phyloP scores from a whole-genome alignment of 495 filamentous ascomycete species.

The Neurospora discreta region DNA sequence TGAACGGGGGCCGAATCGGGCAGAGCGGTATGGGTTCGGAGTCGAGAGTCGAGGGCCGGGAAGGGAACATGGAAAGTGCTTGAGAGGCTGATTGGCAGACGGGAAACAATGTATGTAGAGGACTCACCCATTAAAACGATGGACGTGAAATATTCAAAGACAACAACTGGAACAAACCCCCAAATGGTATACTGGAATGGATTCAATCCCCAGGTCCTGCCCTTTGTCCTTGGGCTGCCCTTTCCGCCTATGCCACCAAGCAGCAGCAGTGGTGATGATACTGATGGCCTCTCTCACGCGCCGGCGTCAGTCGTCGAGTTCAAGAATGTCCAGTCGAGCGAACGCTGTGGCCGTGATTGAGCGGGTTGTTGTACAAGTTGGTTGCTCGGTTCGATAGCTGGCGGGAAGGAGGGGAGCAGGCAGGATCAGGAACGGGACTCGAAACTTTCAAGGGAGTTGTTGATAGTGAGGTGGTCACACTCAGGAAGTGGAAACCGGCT shows the following conservation, averaged over 20 bases:
- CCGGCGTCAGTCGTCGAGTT: not conserved
- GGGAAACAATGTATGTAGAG: not conserved
- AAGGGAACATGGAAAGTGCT: constrained; percentile 5
- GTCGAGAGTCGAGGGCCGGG: not conserved
- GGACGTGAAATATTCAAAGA: not conserved
- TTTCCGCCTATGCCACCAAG: not conserved
- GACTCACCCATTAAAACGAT: not conserved
- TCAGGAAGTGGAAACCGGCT: not conserved
- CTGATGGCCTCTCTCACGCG: not conserved
- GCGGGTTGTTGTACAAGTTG: not conserved
- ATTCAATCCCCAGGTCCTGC: not conserved
- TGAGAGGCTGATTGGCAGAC: not conserved
- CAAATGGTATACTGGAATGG: not conserved
- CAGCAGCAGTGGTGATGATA: not conserved
- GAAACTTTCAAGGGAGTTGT: not conserved
- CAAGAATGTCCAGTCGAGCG: not conserved
- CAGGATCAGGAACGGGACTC: not conserved
- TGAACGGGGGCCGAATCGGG: not conserved
- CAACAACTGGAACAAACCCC: not conserved
- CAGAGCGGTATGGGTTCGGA: not conserved
- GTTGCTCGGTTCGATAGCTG: not conserved
- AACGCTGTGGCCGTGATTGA: not conserved
- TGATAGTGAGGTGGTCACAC: not conserved
- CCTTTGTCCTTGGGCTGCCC: not conserved
- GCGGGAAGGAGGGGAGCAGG: not conserved